Evolutionary conservation across 2,329 filamentous ascomycete genomes (phyloP).

Genomic region (Xylaria hypoxylon): DNA sequence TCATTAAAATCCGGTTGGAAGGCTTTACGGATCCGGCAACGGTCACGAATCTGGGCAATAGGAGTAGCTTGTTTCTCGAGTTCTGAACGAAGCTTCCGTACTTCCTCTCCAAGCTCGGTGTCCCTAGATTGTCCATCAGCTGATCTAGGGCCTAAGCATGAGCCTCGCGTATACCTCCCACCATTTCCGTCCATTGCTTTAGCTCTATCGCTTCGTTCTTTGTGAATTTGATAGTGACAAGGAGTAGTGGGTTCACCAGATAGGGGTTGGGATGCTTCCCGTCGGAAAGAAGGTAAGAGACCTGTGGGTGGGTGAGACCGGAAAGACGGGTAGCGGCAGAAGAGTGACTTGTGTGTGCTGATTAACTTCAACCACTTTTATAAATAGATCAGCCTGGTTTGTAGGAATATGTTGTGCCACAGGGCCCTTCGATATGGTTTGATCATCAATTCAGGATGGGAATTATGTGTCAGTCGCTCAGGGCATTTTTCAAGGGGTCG

Average conservation of each 20-base stretch:
- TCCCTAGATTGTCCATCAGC: conserved; percentile 8
- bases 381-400: background rate
- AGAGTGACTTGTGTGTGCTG: background rate
- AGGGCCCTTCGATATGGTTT: background rate
- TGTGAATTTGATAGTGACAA: conserved; percentile 18
- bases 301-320: background rate
- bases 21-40: conserved; percentile 4
- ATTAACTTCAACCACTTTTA: background rate
- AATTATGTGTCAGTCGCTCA: conserved; percentile 10
- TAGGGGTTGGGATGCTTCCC: conserved; percentile 6
- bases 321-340: background rate
- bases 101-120: background rate
- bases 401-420: background rate
- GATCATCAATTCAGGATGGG: conserved; percentile 21
- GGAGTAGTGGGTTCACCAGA: conserved; percentile 5
- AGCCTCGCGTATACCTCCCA: conserved; percentile 1
- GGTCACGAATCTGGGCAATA: conserved; percentile 6
- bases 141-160: conserved; percentile 2
- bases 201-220: conserved; percentile 17
- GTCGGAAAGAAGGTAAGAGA: background rate
- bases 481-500: background rate
- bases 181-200: conserved; percentile 6
- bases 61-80: background rate
- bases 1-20: conserved; percentile 26
- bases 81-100: background rate